Evolutionary conservation across 306 rosid species (phyloP).

Genomic region (Vigna unguiculata): DNA sequence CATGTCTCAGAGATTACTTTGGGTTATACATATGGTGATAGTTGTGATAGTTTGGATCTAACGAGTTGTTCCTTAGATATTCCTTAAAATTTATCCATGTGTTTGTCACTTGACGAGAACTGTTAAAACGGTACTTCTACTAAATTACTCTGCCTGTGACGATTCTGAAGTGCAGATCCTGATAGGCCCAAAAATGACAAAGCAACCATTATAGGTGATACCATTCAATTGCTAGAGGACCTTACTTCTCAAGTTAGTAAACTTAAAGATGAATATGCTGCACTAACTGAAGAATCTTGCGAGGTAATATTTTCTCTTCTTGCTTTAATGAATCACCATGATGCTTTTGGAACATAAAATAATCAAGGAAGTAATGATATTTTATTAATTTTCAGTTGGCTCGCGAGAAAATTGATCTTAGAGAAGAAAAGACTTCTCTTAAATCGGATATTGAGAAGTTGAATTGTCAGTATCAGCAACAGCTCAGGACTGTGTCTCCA

Average conservation of each 20-base stretch:
- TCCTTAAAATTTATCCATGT: neutral
- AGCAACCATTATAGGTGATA: constrained; percentile 77
- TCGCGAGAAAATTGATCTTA: constrained; percentile 91
- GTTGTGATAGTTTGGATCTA: neutral
- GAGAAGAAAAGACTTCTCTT: constrained; percentile 91
- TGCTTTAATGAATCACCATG: constrained; percentile 16
- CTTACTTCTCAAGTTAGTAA: constrained; percentile 76
- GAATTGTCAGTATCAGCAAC: constrained; percentile 79
- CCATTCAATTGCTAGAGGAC: constrained; percentile 88
- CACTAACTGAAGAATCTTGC: constrained; percentile 74
- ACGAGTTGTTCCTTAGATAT: constrained; percentile 11
- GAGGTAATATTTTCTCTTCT: constrained; percentile 59
- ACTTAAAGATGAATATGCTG: constrained; percentile 67
- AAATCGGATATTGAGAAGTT: constrained; percentile 83
- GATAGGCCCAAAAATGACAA: constrained; percentile 92
- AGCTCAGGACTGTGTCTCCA: constrained; percentile 77
- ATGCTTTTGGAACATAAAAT: constrained; percentile 29
- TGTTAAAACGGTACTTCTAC: constrained; percentile 20
- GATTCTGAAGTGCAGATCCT: constrained; percentile 71
- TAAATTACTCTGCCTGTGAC: constrained; percentile 25
- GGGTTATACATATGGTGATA: neutral
- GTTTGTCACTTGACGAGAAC: constrained; percentile 12
- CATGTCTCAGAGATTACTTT: constrained; percentile 16
- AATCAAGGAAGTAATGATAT: constrained; percentile 29
- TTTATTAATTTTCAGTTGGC: constrained; percentile 64